Evolutionary conservation across 305 asterid genomes (phyloP).

Genomic region (Salvia sclarea): DNA sequence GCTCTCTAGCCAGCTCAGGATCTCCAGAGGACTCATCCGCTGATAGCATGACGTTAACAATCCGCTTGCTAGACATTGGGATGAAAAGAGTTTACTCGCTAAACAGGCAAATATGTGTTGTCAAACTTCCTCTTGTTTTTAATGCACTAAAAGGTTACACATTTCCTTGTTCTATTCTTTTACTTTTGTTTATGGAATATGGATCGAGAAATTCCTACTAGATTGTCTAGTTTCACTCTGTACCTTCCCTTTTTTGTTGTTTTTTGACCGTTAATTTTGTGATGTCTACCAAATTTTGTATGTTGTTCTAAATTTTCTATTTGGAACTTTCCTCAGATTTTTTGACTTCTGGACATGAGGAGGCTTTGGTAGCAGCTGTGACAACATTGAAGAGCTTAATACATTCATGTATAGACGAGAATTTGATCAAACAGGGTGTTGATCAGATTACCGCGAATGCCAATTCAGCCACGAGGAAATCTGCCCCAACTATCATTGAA

Average conservation of each 20-base stretch:
- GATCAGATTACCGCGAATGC: conserved; percentile 48
- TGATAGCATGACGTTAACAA: conserved; percentile 73
- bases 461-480: conserved; percentile 47
- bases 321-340: conserved; percentile 52
- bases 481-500: conserved; percentile 74
- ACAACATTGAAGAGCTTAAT: conserved; percentile 76
- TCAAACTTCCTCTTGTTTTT: conserved; percentile 78
- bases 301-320: conserved; percentile 27
- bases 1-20: conserved; percentile 63
- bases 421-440: conserved; percentile 72
- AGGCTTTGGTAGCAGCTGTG: conserved; percentile 69
- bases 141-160: conserved; percentile 65
- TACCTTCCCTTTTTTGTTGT: neutral
- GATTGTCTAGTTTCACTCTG: neutral
- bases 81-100: conserved; percentile 67
- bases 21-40: conserved; percentile 65
- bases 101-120: conserved; percentile 70
- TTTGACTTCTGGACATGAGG: conserved; percentile 85
- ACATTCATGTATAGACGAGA: conserved; percentile 71
- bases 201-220: neutral
- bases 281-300: neutral
- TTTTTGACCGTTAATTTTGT: neutral
- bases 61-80: conserved; percentile 83
- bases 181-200: conserved; percentile 2
- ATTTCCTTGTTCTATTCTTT: conserved; percentile 24